phyloP scores from a whole-genome alignment of 1,284 basidiomycete genomes.

The Rhodotorula sp. region DNA sequence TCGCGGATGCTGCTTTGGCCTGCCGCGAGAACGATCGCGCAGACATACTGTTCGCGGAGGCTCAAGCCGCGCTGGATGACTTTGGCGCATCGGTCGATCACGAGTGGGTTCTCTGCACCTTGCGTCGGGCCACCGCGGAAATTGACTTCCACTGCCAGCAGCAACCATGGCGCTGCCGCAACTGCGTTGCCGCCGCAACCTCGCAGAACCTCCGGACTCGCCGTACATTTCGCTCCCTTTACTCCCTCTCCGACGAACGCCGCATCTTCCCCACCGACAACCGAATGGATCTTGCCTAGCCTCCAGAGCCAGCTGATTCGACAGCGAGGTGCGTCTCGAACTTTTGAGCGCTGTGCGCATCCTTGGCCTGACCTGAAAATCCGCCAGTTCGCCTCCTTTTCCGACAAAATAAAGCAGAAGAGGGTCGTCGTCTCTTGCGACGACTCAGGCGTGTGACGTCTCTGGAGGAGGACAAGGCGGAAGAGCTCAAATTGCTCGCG shows the following conservation, averaged over 20 bases:
- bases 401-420: slow-evolving; percentile 13
- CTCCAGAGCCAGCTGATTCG: slow-evolving; percentile 66
- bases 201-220: background rate
- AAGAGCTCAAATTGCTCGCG: slow-evolving; percentile 59
- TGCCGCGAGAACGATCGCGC: background rate
- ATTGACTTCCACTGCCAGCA: background rate
- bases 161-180: background rate
- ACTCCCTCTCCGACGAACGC: slow-evolving; percentile 50
- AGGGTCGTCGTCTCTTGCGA: slow-evolving; percentile 8
- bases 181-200: background rate
- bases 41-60: background rate
- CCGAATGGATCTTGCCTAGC: slow-evolving; percentile 65
- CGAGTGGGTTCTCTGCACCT: too few species aligned
- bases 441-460: slow-evolving; percentile 24
- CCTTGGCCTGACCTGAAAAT: background rate
- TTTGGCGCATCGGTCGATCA: background rate
- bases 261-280: slow-evolving; percentile 41
- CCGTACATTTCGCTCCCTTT: slow-evolving; percentile 12
- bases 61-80: background rate
- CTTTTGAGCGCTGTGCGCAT: background rate
- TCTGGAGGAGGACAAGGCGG: slow-evolving; percentile 56
- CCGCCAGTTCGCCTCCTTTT: slow-evolving; percentile 7
- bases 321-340: slow-evolving; percentile 61
- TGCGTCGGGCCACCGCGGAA: background rate
- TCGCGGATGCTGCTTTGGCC: background rate